Conservation (phyloP, 495 filamentous ascomycete species). For the Aspergillus heteromorphus region DNA sequence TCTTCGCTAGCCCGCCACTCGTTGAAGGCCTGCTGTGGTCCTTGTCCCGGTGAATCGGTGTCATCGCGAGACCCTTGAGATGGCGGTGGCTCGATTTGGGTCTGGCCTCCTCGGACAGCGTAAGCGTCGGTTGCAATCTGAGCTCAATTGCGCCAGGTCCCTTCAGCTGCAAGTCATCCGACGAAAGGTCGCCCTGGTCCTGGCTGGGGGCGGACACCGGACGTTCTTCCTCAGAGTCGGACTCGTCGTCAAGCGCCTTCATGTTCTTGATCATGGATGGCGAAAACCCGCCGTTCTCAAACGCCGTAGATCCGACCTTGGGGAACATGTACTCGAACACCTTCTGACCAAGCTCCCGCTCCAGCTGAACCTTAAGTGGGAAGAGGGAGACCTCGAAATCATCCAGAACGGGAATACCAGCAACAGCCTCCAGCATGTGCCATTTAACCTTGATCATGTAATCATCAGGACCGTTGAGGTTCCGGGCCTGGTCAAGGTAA, state of each 20-base stretch:
- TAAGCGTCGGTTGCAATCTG: conserved; percentile 71
- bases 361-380: conserved; percentile 89
- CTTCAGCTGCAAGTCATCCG: conserved; percentile 39
- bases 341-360: conserved; percentile 86
- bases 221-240: conserved; percentile 47
- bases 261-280: conserved; percentile 81
- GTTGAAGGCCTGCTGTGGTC: conserved; percentile 31
- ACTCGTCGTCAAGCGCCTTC: conserved; percentile 47
- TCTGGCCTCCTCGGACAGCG: conserved; percentile 49
- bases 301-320: conserved; percentile 54
- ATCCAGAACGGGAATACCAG: conserved; percentile 94
- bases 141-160: conserved; percentile 68
- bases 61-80: conserved; percentile 44
- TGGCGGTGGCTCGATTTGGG: conserved; percentile 29
- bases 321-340: conserved; percentile 99
- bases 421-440: conserved; percentile 97
- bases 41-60: conserved; percentile 31
- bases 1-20: conserved; percentile 44
- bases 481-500: conserved; percentile 63
- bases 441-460: conserved; percentile 91
- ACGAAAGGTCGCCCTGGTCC: conserved; percentile 24
- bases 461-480: conserved; percentile 44
- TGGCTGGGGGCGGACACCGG: conserved; percentile 23
- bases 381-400: conserved; percentile 94
- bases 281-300: conserved; percentile 63